Percentiles rank a stretch among this genome's conserved stretches.
These are phyloP conservation scores for Coccomyxa subellipsoidea DNA, from an alignment of 163 green algal species.

Conservation along the genomic window DNA sequence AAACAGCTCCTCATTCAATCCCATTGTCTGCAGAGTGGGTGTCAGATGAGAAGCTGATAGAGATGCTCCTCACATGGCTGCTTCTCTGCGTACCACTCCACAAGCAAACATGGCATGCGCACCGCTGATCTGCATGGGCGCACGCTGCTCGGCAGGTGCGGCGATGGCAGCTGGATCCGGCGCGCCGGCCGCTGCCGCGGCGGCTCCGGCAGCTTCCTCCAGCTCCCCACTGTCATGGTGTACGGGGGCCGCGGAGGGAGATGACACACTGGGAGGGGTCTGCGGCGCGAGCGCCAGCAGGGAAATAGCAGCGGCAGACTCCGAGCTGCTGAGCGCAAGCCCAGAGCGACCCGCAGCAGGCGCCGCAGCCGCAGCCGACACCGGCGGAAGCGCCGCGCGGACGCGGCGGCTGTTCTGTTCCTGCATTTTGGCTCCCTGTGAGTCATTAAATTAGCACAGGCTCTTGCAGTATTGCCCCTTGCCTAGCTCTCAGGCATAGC, in stretches of 20 bases:
- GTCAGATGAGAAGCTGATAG: neutral
- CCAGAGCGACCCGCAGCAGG: too few species aligned
- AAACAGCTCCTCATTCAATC: too few species aligned
- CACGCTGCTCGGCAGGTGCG: neutral
- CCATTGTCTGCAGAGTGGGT: neutral
- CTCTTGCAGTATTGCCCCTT: too few species aligned
- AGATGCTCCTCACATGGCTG: neutral
- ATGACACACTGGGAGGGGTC: neutral
- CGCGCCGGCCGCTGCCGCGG: neutral
- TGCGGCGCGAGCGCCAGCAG: conserved; percentile 1
- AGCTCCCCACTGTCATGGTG: neutral
- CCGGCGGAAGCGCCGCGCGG: neutral
- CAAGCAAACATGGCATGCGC: neutral
- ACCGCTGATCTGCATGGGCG: neutral
- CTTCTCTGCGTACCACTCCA: neutral
- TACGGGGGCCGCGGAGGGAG: neutral
- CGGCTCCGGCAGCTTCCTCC: neutral
- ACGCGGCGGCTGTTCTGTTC: neutral
- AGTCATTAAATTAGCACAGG: too few species aligned
- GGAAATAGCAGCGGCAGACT: neutral
- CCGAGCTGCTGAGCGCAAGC: neutral
- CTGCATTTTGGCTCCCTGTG: too few species aligned
- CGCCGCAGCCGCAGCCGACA: too few species aligned
- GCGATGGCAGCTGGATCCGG: neutral
- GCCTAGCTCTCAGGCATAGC: too few species aligned